Base-by-base conservation (phyloP, 495 filamentous ascomycete genomes). In the Chaetomium cochliodes region DNA sequence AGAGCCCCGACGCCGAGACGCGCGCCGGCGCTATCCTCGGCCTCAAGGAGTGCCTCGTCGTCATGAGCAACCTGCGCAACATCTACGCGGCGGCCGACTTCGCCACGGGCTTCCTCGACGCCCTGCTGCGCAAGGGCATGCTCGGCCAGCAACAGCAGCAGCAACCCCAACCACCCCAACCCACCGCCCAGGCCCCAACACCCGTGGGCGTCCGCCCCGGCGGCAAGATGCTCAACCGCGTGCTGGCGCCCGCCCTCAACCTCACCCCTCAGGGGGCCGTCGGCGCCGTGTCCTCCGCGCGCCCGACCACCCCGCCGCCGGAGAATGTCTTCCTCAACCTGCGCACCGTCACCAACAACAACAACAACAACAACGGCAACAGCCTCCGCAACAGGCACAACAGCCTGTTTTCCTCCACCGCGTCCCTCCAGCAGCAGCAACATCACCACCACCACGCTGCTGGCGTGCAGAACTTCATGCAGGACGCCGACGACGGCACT, bases 51-150 rank as follows among this genome's bases (percentile, higher is more conserved):
- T 94, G 92, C 79, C 93, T 94, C 88, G 84, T 85, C 46, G 91
- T 93, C 59, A 86, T 97, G 76, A 84, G 90, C 69, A 85, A 84
- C 53, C 82, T 97, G 16, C 86, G 90, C 33, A 90, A 93, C 64
- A 92, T 88, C 60, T 96, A 97, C 71, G 86, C 92, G 1, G 90
- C 91, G 0, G 92, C 92, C 33, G 91, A 94, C 73, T 96, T 91
- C 69, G 90, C 90, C 22, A 90, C 87, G 3, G 88, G 88, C 16
- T 96, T 97, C 79, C 79, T 97, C 23, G 88, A 94, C 69, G 90
- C 90, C 5, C 91, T 91, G 0, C 88, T 92, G 57, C 85, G 88
- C 30, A 66, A 64, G 93, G 92, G 75, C 53, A 58, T 64, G 52
- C 54, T 64, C 28, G 62, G 91, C 0, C 86, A 87, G 62, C 91